phyloP scores from a whole-genome alignment of 352 stramenopile genomes.

The Phytophthora vignae region DNA sequence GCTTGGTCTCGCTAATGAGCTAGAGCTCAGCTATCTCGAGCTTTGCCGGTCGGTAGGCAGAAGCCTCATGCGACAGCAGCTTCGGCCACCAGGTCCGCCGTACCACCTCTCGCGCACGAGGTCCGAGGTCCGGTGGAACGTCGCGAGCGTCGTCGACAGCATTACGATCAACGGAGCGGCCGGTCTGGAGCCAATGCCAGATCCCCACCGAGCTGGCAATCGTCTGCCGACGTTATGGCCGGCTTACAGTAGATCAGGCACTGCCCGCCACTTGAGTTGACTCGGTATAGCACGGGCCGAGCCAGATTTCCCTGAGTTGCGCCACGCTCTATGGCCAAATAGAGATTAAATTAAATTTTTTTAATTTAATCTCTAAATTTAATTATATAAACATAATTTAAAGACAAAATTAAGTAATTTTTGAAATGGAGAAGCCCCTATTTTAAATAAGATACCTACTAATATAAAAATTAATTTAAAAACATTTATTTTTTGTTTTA shows the following conservation, averaged over 20 bases:
- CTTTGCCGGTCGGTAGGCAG: conserved; percentile 23
- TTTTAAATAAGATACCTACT: too few species aligned
- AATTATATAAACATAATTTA: too few species aligned
- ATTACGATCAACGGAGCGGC: conserved; percentile 15
- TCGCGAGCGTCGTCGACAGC: conserved; percentile 32
- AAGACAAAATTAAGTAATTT: too few species aligned
- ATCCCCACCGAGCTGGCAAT: not conserved
- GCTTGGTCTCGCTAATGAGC: not conserved
- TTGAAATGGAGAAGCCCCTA: too few species aligned
- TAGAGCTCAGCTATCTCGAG: conserved; percentile 13
- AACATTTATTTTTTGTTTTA: too few species aligned
- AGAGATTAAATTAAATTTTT: too few species aligned
- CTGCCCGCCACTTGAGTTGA: conserved; percentile 27
- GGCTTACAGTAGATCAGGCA: conserved; percentile 8
- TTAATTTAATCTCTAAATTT: too few species aligned
- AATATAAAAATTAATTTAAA: too few species aligned
- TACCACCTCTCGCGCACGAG: conserved; percentile 47
- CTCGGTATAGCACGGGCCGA: conserved; percentile 5
- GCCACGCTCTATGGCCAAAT: conserved; percentile 9
- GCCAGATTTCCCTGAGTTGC: conserved; percentile 6
- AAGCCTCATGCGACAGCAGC: conserved; percentile 27
- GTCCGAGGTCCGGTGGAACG: conserved; percentile 33
- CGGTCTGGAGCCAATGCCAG: conserved; percentile 2
- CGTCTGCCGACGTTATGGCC: conserved; percentile 9
- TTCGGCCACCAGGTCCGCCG: conserved; percentile 5